Percentiles rank a stretch among this genome's conserved stretches.
These are phyloP conservation scores for Pythium rishiriense DNA, from an alignment of 352 stramenopile species.

Conservation along the genomic window DNA sequence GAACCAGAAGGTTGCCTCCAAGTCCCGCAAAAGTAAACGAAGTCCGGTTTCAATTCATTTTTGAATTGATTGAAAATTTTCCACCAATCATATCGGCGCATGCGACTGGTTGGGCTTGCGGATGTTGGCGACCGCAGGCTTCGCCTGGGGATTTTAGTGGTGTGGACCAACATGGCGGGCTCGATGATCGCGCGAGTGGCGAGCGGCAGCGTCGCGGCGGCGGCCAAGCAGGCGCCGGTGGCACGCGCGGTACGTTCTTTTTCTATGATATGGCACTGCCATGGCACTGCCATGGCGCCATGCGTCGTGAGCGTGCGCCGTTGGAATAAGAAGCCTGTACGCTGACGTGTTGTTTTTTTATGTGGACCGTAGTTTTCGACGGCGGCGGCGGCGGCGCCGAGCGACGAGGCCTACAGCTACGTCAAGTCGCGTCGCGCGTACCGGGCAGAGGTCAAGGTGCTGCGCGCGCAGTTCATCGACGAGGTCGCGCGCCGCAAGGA, in stretches of 20 bases:
- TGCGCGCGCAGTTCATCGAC: slow-evolving; percentile 77
- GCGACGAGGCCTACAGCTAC: slow-evolving; percentile 65
- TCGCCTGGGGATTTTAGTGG: background rate
- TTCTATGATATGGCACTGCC: background rate
- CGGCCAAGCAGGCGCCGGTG: slow-evolving; percentile 22
- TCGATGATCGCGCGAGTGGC: slow-evolving; percentile 28
- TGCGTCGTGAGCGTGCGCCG: too few relatives aligned
- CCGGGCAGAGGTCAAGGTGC: slow-evolving; percentile 55
- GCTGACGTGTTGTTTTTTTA: too few relatives aligned
- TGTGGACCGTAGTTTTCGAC: slow-evolving; percentile 39
- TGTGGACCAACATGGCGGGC: slow-evolving; percentile 26
- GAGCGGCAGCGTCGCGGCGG: slow-evolving; percentile 17
- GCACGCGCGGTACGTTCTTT: slow-evolving; percentile 24
- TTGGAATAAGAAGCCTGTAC: too few relatives aligned
- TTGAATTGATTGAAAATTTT: slow-evolving; percentile 23
- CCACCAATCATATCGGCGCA: slow-evolving; percentile 18
- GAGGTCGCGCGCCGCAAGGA: slow-evolving; percentile 70
- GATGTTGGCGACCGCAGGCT: slow-evolving; percentile 3
- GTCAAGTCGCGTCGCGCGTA: slow-evolving; percentile 74
- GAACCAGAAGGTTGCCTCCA: background rate
- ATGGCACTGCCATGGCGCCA: too few relatives aligned
- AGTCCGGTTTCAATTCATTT: slow-evolving; percentile 18
- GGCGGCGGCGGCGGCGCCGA: slow-evolving; percentile 24
- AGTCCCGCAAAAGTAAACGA: slow-evolving; percentile 12
- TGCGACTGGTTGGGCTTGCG: slow-evolving; percentile 26